These are phyloP conservation scores for Jatropha podagrica DNA, from an alignment of 441 rosid species.

Conservation along the genomic window DNA sequence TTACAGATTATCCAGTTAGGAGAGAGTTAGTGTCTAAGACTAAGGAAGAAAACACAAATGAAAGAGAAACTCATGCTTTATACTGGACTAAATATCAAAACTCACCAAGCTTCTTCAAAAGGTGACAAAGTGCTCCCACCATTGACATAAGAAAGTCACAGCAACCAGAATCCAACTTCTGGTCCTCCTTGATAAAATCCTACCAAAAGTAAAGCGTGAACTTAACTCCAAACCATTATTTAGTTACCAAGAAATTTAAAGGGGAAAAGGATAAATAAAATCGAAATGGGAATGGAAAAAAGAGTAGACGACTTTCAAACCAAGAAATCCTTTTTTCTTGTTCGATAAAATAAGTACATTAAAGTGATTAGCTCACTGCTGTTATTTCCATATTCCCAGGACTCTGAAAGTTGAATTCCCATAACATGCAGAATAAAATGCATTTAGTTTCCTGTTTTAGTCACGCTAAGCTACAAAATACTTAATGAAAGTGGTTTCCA, in stretches of 20 bases:
- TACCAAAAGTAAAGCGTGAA: constrained; percentile 18
- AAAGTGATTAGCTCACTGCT: neutral
- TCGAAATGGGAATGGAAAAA: too few species aligned
- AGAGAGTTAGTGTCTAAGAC: too few species aligned
- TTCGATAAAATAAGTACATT: neutral
- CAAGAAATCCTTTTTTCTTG: too few species aligned
- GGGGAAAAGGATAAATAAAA: too few species aligned
- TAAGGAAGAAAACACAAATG: neutral
- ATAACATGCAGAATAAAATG: neutral
- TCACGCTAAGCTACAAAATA: neutral
- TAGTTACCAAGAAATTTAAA: neutral
- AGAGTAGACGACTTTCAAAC: too few species aligned
- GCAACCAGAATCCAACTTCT: constrained; percentile 40
- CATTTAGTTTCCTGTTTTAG: neutral
- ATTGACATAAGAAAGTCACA: constrained; percentile 47
- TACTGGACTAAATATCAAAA: constrained; percentile 9
- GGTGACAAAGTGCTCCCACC: constrained; percentile 77
- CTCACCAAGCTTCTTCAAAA: constrained; percentile 65
- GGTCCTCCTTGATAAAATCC: constrained; percentile 43
- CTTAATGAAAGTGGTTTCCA: neutral
- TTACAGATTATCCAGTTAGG: too few species aligned
- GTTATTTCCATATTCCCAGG: neutral
- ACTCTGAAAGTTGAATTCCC: neutral
- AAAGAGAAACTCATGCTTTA: neutral
- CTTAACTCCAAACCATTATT: neutral